Evolutionary conservation across 2,329 filamentous ascomycete genomes (phyloP), one percentile per base, ranked within the genome.

Genomic region (Fusarium subglutinans): DNA sequence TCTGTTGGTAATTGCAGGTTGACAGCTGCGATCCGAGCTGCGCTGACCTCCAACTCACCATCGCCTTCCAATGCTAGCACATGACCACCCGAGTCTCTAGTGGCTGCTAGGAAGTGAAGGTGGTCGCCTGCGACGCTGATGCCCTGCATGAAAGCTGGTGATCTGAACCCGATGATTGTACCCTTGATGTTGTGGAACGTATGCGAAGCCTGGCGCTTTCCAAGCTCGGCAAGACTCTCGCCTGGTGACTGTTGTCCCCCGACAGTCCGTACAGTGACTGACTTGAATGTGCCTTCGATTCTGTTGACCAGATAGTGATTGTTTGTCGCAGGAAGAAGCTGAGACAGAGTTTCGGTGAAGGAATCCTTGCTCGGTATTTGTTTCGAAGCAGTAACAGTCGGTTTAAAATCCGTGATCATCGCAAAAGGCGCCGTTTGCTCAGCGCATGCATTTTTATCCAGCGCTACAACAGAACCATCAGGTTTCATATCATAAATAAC

Each of bases 101-200:
- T 40, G 1, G 24, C 48, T 2, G 50, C 37, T 5, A 75, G 17
- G 11, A 75, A 75, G 15, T 75, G 73, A 1, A 75, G 24, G 17
- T 75, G 73, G 15, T 70, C 72, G 1, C 73, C 72, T 3, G 72
- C 72, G 15, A 75, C 73, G 3, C 72, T 75, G 30, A 75, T 53
- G 1, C 72, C 72, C 33, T 73, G 69, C 65, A 73, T 73, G 9
- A 64, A 75, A 4, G 41, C 28, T 1, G 73, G 73, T 2, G 72
- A 75, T 3, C 69, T 47, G 12, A 75, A 75, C 1, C 73, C 73
- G 4, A 75, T 51, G 0, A 75, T 44, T 0, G 61, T 75, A 3
- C 72, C 73, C 7, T 20, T 14, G 3, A 67, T 54, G 0, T 64
- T 2, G 5, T 53, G 30, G 6, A 75, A 70, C 0, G 37, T 43